These are phyloP conservation scores for Leptographium galeiforme DNA, from an alignment of 2,329 filamentous ascomycete species.

Conservation along the genomic window DNA sequence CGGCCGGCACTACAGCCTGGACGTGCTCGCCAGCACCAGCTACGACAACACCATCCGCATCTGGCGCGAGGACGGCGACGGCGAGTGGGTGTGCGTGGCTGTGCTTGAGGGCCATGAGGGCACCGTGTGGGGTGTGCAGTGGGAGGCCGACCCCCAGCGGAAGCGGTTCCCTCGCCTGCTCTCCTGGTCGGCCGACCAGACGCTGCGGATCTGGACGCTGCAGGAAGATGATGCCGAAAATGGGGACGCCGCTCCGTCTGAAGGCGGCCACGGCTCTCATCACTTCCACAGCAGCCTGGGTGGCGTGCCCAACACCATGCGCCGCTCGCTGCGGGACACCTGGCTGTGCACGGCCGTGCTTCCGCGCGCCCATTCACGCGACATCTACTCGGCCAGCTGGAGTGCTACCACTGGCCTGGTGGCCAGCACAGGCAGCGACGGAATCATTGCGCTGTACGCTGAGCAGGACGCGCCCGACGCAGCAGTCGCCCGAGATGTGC, in stretches of 20 bases:
- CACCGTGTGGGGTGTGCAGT: conserved; percentile 85
- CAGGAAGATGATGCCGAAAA: conserved; percentile 38
- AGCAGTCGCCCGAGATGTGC: background rate
- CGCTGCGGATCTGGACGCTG: conserved; percentile 66
- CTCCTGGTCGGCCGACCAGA: conserved; percentile 76
- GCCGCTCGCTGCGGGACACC: conserved; percentile 61
- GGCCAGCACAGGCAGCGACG: conserved; percentile 83
- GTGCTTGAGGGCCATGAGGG: conserved; percentile 67
- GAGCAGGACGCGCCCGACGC: conserved; percentile 27
- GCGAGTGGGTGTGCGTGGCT: conserved; percentile 82
- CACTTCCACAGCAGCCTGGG: conserved; percentile 29
- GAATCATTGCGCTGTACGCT: conserved; percentile 64
- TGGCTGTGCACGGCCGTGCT: conserved; percentile 71
- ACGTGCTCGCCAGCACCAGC: conserved; percentile 77
- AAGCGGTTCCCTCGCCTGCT: conserved; percentile 48
- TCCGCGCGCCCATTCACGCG: conserved; percentile 61
- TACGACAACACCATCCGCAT: conserved; percentile 87
- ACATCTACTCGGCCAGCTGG: conserved; percentile 79
- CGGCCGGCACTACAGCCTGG: conserved; percentile 37
- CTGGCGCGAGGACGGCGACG: conserved; percentile 79
- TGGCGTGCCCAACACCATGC: conserved; percentile 81
- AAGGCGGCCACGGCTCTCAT: conserved; percentile 12
- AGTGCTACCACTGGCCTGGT: conserved; percentile 63
- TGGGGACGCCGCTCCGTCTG: conserved; percentile 12
- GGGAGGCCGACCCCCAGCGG: conserved; percentile 35